phyloP scores from a whole-genome alignment of 805 yeast species.

The Gaillardinia entomophila region DNA sequence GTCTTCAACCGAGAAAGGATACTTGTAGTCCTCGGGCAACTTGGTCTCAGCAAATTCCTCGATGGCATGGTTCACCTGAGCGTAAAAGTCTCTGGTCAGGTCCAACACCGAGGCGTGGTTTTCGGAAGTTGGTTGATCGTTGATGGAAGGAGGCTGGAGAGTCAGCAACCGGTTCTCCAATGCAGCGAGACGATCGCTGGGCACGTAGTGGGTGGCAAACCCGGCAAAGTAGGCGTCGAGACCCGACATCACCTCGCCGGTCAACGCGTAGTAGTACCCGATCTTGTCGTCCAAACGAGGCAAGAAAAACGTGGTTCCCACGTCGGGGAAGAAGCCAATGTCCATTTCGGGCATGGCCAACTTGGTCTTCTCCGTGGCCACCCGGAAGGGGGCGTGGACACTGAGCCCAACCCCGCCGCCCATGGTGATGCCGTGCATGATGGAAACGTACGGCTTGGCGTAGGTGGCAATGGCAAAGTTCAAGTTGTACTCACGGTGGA shows the following conservation, averaged over 20 bases:
- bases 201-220: constrained; percentile 85
- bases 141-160: constrained; percentile 40
- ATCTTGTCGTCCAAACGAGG: constrained; percentile 76
- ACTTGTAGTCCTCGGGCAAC: constrained; percentile 57
- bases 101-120: constrained; percentile 13
- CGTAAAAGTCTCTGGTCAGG: constrained; percentile 36
- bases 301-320: constrained; percentile 86
- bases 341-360: constrained; percentile 98
- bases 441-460: constrained; percentile 77
- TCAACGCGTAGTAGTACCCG: constrained; percentile 81
- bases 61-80: constrained; percentile 63
- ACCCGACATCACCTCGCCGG: constrained; percentile 76
- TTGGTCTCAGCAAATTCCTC: constrained; percentile 69
- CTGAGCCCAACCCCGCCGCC: constrained; percentile 97
- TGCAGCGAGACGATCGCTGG: constrained; percentile 55
- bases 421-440: constrained; percentile 92
- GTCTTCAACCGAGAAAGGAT: constrained; percentile 50
- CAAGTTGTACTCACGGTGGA: constrained; percentile 74
- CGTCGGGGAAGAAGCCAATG: constrained; percentile 95
- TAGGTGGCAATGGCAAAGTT: constrained; percentile 78
- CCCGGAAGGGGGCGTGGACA: constrained; percentile 85
- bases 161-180: constrained; percentile 62
- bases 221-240: constrained; percentile 80
- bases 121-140: constrained; percentile 15
- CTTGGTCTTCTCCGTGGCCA: constrained; percentile 86